Evolutionary conservation across 2,329 filamentous ascomycete genomes (phyloP).

Genomic region (Amphichorda felina): DNA sequence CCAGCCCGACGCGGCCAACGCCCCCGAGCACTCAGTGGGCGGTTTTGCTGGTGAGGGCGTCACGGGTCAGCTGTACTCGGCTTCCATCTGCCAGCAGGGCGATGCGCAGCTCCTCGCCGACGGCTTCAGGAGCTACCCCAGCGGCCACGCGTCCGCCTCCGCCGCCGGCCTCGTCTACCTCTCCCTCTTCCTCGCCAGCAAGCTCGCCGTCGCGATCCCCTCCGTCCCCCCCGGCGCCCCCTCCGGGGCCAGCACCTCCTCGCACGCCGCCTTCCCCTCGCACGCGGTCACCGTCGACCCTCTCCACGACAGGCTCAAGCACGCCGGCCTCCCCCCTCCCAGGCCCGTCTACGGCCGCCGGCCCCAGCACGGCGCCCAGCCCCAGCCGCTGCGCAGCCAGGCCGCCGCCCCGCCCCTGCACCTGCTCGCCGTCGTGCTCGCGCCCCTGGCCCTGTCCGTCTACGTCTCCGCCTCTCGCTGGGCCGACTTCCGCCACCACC

Average conservation of each 20-base stretch:
- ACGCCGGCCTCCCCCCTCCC: background rate
- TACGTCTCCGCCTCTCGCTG: constrained; percentile 81
- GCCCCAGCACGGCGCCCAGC: constrained; percentile 16
- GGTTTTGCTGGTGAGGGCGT: constrained; percentile 40
- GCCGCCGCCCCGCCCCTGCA: constrained; percentile 76
- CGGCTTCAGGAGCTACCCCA: constrained; percentile 68
- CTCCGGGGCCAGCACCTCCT: constrained; percentile 27
- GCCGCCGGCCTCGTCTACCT: constrained; percentile 77
- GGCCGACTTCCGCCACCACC: constrained; percentile 81
- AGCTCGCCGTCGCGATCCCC: constrained; percentile 64
- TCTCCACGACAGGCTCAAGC: constrained; percentile 2
- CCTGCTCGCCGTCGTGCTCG: constrained; percentile 55
- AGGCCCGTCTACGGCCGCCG: constrained; percentile 11
- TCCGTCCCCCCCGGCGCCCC: constrained; percentile 42
- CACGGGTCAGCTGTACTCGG: constrained; percentile 58
- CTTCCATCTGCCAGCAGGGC: constrained; percentile 60
- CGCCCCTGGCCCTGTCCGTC: constrained; percentile 63
- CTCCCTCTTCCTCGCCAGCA: constrained; percentile 75
- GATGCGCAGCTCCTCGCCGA: constrained; percentile 53
- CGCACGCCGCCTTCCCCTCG: constrained; percentile 62
- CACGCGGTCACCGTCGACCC: too few relatives aligned
- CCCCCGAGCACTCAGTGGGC: constrained; percentile 49
- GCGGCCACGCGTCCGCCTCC: constrained; percentile 48
- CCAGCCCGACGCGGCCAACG: constrained; percentile 56
- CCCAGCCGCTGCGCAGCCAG: constrained; percentile 43